Evolutionary conservation across 768 basidiomycete species (phyloP), one percentile per base, ranked within the genome.

Genomic region (Suillus subaureus): DNA sequence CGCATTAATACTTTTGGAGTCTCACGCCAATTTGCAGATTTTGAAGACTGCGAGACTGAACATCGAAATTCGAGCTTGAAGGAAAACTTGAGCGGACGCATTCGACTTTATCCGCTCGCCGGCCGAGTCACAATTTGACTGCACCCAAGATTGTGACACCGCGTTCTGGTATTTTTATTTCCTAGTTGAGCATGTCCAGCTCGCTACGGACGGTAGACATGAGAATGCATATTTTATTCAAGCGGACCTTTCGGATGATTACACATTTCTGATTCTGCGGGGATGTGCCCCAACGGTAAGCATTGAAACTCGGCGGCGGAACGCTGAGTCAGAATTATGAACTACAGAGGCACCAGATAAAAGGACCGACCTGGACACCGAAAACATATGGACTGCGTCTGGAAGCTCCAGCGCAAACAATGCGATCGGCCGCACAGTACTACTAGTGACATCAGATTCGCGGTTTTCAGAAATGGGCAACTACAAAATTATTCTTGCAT

Each of bases 21-120:
- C 58, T 42, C 58, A 60, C 58, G 58, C 58, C 26, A 60, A 40
- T 40, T 28, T 42, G 6, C 28, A 60, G 12, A 12, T 42, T 42
- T 12, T 31, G 18, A 28, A 42, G 18, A 23, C 26, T 42, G 11
- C 18, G 6, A 35, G 13, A 26, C 23, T 28, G 13, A 57, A 28
- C 52, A 18, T 33, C 11, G 26, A 26, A 6, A 26, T 11, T 40
- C 3, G 3, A 60, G 26, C 26, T 42, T 1, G 37, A 39, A 23
- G 37, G 23, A 40, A 60, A 21, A 21, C 3, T 21, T 7, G 28
- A 21, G 7, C 11, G 26, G 18, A 60, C 6, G 26, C 18, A 12
- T 26, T 18, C 26, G 26, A 58, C 8, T 23, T 31, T 42, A 28
- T 26, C 16, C 37, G 37, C 13, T n/a, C 16, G 56, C 15, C 18